Conservation (phyloP, 768 basidiomycete species). For the Crepidotus variabilis region DNA sequence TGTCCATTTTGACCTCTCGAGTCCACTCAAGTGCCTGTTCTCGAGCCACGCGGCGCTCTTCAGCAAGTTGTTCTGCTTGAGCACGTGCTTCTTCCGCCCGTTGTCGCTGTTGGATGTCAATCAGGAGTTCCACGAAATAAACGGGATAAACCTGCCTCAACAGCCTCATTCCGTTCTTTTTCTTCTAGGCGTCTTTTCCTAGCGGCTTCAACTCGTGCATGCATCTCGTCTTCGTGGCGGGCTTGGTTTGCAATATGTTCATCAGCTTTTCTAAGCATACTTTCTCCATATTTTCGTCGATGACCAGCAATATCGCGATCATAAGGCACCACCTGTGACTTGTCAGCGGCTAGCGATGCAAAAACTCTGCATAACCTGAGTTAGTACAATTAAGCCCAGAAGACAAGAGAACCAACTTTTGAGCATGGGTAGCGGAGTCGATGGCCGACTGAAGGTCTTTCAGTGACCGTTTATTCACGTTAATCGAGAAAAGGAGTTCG, state of each 20-base stretch:
- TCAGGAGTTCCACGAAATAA: neutral
- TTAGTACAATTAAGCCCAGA: neutral
- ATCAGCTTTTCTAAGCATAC: constrained; percentile 75
- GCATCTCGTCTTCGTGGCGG: constrained; percentile 66
- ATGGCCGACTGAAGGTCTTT: constrained; percentile 77
- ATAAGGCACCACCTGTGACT: constrained; percentile 70
- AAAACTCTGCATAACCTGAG: constrained; percentile 58
- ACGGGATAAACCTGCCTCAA: constrained; percentile 49
- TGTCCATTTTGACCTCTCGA: constrained; percentile 59
- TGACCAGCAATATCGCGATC: constrained; percentile 85
- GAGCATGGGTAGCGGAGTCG: constrained; percentile 79
- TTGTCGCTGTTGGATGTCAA: constrained; percentile 39
- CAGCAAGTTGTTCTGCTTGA: constrained; percentile 77
- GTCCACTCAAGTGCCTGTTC: constrained; percentile 83
- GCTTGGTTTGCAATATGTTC: constrained; percentile 74
- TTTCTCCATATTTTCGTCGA: constrained; percentile 85
- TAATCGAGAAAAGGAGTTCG: constrained; percentile 78
- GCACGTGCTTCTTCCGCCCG: constrained; percentile 61
- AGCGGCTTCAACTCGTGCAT: constrained; percentile 73
- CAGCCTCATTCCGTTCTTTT: constrained; percentile 55
- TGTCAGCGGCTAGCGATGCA: constrained; percentile 75
- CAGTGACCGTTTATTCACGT: constrained; percentile 72
- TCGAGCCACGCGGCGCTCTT: constrained; percentile 67
- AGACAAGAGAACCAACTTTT: constrained; percentile 52
- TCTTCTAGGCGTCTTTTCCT: constrained; percentile 79